Percentiles rank a stretch among this genome's conserved stretches.
Conservation (phyloP, 208 protist species). For the Wallacemonas rigidus region DNA sequence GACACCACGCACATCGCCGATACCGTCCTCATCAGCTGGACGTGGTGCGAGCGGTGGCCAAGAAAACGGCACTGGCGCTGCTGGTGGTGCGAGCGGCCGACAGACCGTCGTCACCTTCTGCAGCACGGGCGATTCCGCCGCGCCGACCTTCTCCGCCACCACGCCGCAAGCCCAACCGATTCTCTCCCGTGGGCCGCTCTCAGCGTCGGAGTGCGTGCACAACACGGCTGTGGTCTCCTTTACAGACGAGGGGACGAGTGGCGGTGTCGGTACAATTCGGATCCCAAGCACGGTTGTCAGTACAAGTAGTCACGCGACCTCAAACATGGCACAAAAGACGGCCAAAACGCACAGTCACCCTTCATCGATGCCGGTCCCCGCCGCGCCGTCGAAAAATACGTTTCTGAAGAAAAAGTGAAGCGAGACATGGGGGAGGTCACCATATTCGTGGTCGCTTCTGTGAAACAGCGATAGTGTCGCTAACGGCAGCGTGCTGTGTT, state of each 20-base stretch:
- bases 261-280: too few relatives aligned
- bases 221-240: too few relatives aligned
- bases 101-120: background rate
- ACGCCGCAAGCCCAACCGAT: background rate
- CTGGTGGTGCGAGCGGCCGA: background rate
- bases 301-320: background rate
- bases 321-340: background rate
- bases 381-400: background rate
- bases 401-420: background rate
- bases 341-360: too few relatives aligned
- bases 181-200: background rate
- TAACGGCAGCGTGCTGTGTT: too few relatives aligned
- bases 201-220: background rate
- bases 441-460: too few relatives aligned
- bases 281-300: background rate
- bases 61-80: background rate
- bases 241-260: too few relatives aligned
- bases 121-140: background rate
- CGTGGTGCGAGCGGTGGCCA: background rate
- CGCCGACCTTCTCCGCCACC: background rate
- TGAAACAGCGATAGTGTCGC: too few relatives aligned
- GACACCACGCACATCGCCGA: background rate
- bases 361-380: background rate
- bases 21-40: background rate
- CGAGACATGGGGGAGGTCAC: too few relatives aligned